Evolutionary conservation across 2,329 filamentous ascomycete genomes (phyloP).

Genomic region (Pseudogymnoascus sp.): DNA sequence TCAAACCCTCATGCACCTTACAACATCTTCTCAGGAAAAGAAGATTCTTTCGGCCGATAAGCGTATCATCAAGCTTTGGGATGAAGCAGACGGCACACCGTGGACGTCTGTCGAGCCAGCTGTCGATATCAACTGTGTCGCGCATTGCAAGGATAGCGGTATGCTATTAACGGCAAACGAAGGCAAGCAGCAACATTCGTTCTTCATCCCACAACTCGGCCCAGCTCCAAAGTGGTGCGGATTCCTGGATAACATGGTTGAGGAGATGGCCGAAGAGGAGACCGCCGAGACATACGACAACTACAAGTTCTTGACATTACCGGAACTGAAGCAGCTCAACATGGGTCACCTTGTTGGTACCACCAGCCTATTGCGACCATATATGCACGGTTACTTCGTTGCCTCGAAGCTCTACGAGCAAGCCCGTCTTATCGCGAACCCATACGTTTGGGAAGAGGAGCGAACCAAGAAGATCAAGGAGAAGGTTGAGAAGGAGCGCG

Average conservation of each 20-base stretch:
- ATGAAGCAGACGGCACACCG: conserved; percentile 68
- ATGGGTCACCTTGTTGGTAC: conserved; percentile 84
- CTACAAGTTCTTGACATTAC: conserved; percentile 91
- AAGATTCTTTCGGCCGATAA: conserved; percentile 92
- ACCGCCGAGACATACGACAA: conserved; percentile 89
- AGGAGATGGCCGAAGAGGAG: conserved; percentile 89
- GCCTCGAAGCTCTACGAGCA: conserved; percentile 93
- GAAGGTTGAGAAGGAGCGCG: conserved; percentile 95
- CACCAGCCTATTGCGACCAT: conserved; percentile 80
- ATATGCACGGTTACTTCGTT: conserved; percentile 99
- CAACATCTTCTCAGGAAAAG: conserved; percentile 64
- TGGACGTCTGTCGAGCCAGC: conserved; percentile 95
- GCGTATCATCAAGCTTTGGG: conserved; percentile 95
- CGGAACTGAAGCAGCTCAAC: conserved; percentile 77
- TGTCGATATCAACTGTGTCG: conserved; percentile 90
- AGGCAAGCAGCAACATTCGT: conserved; percentile 87
- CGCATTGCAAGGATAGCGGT: conserved; percentile 83
- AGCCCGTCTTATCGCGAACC: conserved; percentile 84
- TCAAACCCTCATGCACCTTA: conserved; percentile 69
- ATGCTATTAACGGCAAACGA: conserved; percentile 98
- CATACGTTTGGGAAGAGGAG: conserved; percentile 89
- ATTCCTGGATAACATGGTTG: conserved; percentile 94
- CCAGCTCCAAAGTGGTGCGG: conserved; percentile 92
- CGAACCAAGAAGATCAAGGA: conserved; percentile 83
- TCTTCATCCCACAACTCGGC: conserved; percentile 89